phyloP scores from a whole-genome alignment of 1,284 basidiomycete genomes.

The Prillingera fragicola region DNA sequence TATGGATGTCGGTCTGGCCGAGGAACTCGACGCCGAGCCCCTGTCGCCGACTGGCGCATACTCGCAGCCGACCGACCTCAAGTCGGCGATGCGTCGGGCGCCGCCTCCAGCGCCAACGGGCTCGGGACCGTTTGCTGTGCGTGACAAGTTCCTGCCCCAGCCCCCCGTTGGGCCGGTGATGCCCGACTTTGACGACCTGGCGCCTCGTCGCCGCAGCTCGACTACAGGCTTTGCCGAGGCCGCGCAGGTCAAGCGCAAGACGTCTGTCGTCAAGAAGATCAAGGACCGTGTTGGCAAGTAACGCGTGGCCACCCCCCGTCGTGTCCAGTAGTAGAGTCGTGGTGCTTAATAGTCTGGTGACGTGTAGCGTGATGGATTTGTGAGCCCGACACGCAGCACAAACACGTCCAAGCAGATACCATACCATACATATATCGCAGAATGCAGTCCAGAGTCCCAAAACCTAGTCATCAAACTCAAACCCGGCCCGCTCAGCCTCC shows the following conservation, averaged over 20 bases:
- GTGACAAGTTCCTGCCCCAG: constrained; percentile 27
- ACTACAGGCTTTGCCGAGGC: too few relatives aligned
- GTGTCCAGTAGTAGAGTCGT: background rate
- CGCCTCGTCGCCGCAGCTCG: constrained; percentile 4
- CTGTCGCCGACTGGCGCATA: background rate
- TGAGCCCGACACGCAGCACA: too few relatives aligned
- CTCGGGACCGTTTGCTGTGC: too few relatives aligned
- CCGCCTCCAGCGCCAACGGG: too few relatives aligned
- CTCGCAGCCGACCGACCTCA: too few relatives aligned
- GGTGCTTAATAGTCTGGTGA: background rate
- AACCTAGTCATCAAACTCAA: too few relatives aligned
- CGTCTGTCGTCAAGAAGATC: constrained; percentile 45
- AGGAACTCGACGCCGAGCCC: constrained; percentile 3
- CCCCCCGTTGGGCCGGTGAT: constrained; percentile 46
- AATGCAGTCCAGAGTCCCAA: too few relatives aligned
- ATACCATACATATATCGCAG: too few relatives aligned
- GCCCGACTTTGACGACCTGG: constrained; percentile 44
- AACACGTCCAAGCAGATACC: too few relatives aligned
- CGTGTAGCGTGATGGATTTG: background rate
- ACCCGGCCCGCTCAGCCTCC: too few relatives aligned
- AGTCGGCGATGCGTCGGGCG: too few relatives aligned
- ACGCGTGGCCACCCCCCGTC: background rate
- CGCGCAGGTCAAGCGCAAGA: constrained; percentile 35
- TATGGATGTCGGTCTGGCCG: too few relatives aligned
- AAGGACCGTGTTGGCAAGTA: constrained; percentile 35